Conservation (phyloP, 257 asterid species). For the Solanum chaucha region DNA sequence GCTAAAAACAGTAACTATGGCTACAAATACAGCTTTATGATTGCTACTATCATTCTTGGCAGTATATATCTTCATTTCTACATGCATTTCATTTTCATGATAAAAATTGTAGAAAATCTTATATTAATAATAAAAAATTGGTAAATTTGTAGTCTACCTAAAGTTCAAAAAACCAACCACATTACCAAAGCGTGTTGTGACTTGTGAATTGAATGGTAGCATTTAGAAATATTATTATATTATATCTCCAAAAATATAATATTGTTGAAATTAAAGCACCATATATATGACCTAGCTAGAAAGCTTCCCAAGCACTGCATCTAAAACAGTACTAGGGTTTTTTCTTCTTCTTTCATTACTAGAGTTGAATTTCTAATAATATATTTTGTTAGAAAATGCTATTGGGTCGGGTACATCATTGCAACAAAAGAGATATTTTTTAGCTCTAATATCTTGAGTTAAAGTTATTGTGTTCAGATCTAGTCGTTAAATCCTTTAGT, state of each 20-base stretch:
- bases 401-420: fast-evolving
- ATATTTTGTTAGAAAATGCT: background rate
- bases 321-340: background rate
- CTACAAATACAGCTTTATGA: background rate
- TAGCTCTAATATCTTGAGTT: background rate
- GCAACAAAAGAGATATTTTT: no score
- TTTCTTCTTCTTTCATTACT: background rate
- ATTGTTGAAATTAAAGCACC: background rate
- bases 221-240: background rate
- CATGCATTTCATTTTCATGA: background rate
- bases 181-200: background rate
- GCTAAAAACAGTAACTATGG: background rate
- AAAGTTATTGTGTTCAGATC: no score
- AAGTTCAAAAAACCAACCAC: background rate
- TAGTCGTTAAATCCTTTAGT: no score
- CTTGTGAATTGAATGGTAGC: background rate
- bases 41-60: background rate
- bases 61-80: background rate
- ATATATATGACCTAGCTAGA: background rate
- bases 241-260: background rate
- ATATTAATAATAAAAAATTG: background rate
- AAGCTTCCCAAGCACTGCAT: background rate
- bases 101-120: background rate
- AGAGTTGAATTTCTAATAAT: background rate
- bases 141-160: background rate